Evolutionary conservation across 2,329 filamentous ascomycete genomes (phyloP).

Genomic region (Apiospora pterosperma): DNA sequence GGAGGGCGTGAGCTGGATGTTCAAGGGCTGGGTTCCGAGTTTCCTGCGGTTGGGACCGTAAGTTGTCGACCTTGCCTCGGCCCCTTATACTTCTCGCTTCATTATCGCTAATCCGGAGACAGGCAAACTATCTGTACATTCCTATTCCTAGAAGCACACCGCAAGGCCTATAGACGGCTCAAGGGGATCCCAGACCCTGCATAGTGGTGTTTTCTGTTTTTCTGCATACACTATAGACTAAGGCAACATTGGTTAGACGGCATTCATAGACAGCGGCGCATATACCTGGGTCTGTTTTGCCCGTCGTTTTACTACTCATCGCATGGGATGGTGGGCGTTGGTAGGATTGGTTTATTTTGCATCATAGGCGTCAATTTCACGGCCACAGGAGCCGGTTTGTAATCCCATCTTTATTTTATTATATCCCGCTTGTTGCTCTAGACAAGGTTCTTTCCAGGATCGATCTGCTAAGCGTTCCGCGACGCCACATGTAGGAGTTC

Average conservation of each 20-base stretch:
- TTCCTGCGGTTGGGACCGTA: constrained; percentile 63
- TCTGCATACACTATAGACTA: neutral
- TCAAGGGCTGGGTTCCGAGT: constrained; percentile 85
- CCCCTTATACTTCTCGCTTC: neutral
- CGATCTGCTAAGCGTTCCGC: neutral
- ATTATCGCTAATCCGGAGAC: neutral
- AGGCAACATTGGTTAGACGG: neutral
- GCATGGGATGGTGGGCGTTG: neutral
- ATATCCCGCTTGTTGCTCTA: neutral
- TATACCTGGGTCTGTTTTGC: neutral
- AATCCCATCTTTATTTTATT: neutral
- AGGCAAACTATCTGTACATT: constrained; percentile 85
- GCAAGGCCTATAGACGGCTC: constrained; percentile 66
- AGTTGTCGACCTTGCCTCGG: constrained; percentile 28
- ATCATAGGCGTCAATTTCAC: neutral
- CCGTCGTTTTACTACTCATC: neutral
- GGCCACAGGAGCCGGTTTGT: neutral
- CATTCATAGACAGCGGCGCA: neutral
- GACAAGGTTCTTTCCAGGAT: neutral
- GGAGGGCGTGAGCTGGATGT: constrained; percentile 80
- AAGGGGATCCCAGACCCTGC: constrained; percentile 35
- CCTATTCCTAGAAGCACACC: constrained; percentile 82
- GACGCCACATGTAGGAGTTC: neutral
- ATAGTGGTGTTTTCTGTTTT: neutral
- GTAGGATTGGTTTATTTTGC: neutral